Evolutionary conservation across 495 filamentous ascomycete genomes (phyloP).

Genomic region (Poronia punctata): DNA sequence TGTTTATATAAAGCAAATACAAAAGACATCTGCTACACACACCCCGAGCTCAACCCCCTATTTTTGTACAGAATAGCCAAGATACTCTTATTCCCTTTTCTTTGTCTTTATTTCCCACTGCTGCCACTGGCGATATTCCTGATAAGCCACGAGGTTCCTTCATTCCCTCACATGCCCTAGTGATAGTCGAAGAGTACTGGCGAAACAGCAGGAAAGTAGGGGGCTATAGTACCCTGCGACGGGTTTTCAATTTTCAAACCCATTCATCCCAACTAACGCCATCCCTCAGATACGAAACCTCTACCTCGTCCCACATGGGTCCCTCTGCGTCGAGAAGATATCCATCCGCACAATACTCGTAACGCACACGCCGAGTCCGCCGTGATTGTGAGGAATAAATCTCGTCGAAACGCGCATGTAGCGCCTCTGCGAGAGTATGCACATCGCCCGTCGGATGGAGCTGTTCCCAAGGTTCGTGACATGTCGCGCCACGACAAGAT

Average conservation of each 20-base stretch:
- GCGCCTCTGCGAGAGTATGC: conserved; percentile 24
- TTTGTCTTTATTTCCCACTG: no score
- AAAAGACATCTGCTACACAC: no score
- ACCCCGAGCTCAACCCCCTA: no score
- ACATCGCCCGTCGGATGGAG: conserved; percentile 42
- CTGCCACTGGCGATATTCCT: no score
- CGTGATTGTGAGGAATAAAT: conserved; percentile 47
- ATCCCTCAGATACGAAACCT: conserved; percentile 12
- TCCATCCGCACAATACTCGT: conserved; percentile 47
- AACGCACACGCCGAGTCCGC: conserved; percentile 32
- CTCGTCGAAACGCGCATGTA: conserved; percentile 39
- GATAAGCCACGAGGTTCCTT: no score
- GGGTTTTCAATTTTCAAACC: conserved; percentile 8
- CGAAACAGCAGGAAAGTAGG: no score
- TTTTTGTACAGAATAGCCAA: no score
- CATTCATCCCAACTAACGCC: conserved; percentile 24
- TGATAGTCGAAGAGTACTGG: no score
- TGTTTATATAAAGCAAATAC: no score
- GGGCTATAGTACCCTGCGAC: background rate
- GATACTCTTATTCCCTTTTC: no score
- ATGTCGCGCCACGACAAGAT: conserved; percentile 45
- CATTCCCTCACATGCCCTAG: no score
- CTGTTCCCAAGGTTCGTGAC: conserved; percentile 49
- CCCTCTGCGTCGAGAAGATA: conserved; percentile 53
- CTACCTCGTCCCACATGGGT: conserved; percentile 26